These are phyloP conservation scores for Phytopythium boreale DNA, from an alignment of 352 stramenopile species.

Conservation along the genomic window DNA sequence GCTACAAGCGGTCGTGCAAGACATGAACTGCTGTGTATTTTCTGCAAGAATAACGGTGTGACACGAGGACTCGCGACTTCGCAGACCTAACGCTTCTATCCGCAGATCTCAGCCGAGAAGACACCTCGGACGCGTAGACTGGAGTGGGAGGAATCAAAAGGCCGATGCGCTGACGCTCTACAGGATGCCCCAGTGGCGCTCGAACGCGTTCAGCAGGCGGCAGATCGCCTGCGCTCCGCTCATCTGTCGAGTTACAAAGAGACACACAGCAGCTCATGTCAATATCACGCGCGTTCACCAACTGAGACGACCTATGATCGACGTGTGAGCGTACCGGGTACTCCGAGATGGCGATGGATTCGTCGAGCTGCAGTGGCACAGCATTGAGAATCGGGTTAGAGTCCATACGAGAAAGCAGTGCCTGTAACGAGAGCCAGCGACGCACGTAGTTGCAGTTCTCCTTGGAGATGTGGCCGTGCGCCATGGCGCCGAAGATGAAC, in stretches of 20 bases:
- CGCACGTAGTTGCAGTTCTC: constrained; percentile 96
- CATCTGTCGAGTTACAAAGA: constrained; percentile 40
- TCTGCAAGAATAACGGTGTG: background rate
- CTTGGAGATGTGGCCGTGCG: constrained; percentile 94
- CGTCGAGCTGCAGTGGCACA: constrained; percentile 77
- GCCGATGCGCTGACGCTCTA: constrained; percentile 42
- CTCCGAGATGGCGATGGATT: constrained; percentile 97
- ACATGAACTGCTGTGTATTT: background rate
- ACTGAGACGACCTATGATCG: background rate
- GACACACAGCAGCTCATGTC: background rate
- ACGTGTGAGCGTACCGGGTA: constrained; percentile 82
- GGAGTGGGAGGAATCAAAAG: background rate
- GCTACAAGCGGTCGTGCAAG: background rate
- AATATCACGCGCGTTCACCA: background rate
- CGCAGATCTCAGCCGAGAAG: background rate
- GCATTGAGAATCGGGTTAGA: constrained; percentile 9
- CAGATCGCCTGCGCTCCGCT: constrained; percentile 96
- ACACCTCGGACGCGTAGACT: background rate
- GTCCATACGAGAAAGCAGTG: constrained; percentile 3
- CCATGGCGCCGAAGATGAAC: constrained; percentile 98
- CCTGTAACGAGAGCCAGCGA: constrained; percentile 1
- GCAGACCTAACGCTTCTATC: too few species aligned
- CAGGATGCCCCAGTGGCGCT: constrained; percentile 98
- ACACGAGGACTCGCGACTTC: background rate
- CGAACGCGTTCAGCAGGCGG: constrained; percentile 96